Evolutionary conservation across 768 basidiomycete species (phyloP).

Genomic region (Kwoniella dendrophila): DNA sequence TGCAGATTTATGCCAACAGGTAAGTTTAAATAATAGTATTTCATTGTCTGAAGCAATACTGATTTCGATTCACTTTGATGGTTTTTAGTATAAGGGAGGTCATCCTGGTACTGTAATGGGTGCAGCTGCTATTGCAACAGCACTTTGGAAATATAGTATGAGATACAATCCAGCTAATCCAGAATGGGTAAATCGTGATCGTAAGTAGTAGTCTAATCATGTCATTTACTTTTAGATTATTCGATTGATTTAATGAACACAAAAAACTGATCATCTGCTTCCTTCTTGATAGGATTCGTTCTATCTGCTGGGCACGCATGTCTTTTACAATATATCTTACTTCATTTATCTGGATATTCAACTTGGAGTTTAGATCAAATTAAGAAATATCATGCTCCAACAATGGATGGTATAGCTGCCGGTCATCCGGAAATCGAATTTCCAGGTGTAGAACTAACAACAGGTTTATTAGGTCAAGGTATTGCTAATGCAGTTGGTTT

Average conservation of each 20-base stretch:
- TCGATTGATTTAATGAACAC: constrained; percentile 5
- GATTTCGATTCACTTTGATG: background rate
- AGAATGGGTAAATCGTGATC: constrained; percentile 55
- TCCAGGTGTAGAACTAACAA: constrained; percentile 49
- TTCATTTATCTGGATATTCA: constrained; percentile 53
- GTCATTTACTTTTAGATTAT: background rate
- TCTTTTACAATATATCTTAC: constrained; percentile 54
- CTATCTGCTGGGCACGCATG: constrained; percentile 55
- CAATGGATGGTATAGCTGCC: constrained; percentile 35
- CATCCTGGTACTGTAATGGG: constrained; percentile 57
- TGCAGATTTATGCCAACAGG: constrained; percentile 52
- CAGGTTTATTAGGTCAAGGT: constrained; percentile 55
- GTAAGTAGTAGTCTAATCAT: constrained; percentile 21
- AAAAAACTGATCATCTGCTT: background rate
- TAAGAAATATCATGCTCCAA: constrained; percentile 52
- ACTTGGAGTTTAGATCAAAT: constrained; percentile 55
- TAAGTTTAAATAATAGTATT: constrained; percentile 7
- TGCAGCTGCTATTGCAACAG: constrained; percentile 54
- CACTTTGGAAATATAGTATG: constrained; percentile 54
- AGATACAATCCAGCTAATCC: constrained; percentile 55
- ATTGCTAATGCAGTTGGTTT: constrained; percentile 55
- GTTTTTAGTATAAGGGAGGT: constrained; percentile 51
- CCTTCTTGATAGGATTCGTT: constrained; percentile 42
- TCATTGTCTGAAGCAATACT: too few species aligned
- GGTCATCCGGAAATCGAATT: constrained; percentile 55